Percentiles rank a stretch among this genome's conserved stretches.
phyloP scores from a whole-genome alignment of 371 early-diverging fungal genomes.

The Mortierella sp. region DNA sequence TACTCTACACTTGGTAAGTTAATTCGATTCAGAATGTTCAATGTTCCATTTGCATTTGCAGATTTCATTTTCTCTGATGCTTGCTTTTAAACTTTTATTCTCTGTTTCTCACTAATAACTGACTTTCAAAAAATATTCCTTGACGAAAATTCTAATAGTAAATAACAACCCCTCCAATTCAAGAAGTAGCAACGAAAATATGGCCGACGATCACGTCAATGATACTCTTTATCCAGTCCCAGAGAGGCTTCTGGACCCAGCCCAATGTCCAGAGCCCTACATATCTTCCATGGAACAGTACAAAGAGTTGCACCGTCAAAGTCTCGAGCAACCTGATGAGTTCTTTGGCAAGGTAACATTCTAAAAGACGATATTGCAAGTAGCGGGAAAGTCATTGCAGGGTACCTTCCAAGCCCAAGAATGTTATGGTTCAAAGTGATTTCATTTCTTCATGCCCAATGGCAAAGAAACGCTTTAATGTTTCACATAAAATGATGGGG shows the following conservation, averaged over 20 bases:
- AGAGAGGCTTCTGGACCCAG: slow-evolving; percentile 62
- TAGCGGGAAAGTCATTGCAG: neutral
- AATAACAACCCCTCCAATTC: neutral
- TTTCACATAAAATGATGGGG: neutral
- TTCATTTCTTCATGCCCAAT: neutral
- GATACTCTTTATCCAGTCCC: slow-evolving; percentile 64
- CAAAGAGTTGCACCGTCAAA: slow-evolving; percentile 79
- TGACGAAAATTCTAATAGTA: neutral
- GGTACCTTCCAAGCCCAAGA: neutral
- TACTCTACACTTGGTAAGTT: neutral
- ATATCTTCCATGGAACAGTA: slow-evolving; percentile 84
- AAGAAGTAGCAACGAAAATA: neutral
- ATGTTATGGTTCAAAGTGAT: too few species aligned
- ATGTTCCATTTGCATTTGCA: neutral
- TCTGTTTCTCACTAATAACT: neutral
- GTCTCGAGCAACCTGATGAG: slow-evolving; percentile 80
- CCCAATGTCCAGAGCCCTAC: slow-evolving; percentile 72
- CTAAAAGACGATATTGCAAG: neutral
- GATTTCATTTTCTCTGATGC: neutral
- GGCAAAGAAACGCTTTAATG: neutral
- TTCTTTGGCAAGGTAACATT: slow-evolving; percentile 86
- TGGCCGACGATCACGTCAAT: slow-evolving; percentile 12
- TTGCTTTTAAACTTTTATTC: neutral
- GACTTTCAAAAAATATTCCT: neutral
- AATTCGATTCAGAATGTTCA: neutral